Conservation (phyloP, 2,329 filamentous ascomycete species). For the Beauveria varroae region DNA sequence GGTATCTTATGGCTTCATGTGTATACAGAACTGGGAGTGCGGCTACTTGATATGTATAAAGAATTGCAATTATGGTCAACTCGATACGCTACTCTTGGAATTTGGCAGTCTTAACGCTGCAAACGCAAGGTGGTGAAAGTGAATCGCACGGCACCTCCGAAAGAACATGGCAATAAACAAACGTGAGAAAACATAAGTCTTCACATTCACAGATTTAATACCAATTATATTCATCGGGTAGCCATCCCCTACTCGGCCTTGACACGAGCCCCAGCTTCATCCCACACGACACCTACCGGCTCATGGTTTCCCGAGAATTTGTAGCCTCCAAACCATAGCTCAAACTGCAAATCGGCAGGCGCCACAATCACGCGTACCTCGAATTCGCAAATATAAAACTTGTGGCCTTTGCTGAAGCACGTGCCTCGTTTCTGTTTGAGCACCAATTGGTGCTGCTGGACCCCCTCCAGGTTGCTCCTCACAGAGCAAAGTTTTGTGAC, state of each 20-base stretch:
- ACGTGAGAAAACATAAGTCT: no score
- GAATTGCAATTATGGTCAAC: no score
- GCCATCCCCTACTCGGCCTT: not conserved
- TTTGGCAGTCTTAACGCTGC: no score
- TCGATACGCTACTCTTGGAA: no score
- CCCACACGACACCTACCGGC: slow-evolving; percentile 29
- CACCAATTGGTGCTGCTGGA: slow-evolving; percentile 30
- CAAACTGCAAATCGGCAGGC: slow-evolving; percentile 44
- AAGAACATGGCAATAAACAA: no score
- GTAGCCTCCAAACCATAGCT: slow-evolving; percentile 34
- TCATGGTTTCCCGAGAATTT: slow-evolving; percentile 32
- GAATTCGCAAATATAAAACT: slow-evolving; percentile 33
- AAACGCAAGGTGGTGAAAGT: no score
- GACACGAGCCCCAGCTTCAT: slow-evolving; percentile 13
- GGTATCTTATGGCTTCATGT: no score
- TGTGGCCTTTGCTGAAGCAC: slow-evolving; percentile 26
- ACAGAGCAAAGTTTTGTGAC: slow-evolving; percentile 32
- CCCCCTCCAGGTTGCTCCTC: slow-evolving; percentile 31
- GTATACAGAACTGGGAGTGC: no score
- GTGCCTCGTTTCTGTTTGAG: slow-evolving; percentile 28
- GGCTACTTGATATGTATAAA: no score
- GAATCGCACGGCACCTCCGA: no score
- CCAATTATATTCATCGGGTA: no score
- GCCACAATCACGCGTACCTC: slow-evolving; percentile 49
- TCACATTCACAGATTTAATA: no score